Evolutionary conservation across 225 moss, liverwort and hornwort genomes (phyloP).

Genomic region (Straminergon stramineum): DNA sequence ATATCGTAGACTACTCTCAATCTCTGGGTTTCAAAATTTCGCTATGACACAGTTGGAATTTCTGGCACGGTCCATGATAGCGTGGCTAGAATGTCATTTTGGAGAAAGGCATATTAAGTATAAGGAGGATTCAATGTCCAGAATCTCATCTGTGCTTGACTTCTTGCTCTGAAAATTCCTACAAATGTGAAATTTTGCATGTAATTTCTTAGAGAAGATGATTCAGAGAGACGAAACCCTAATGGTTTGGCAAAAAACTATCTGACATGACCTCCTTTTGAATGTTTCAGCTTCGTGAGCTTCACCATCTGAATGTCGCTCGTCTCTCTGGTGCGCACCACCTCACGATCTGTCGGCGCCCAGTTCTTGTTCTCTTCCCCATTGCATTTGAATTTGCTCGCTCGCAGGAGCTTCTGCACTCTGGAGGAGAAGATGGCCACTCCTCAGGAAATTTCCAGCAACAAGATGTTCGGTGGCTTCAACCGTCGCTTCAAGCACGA

Average conservation of each 20-base stretch:
- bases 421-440: constrained; percentile 36
- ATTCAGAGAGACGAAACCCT: not conserved
- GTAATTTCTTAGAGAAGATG: not conserved
- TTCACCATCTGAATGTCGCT: constrained; percentile 24
- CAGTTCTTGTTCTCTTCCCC: not conserved
- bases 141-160: not conserved
- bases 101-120: no score
- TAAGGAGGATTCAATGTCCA: not conserved
- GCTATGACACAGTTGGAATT: not conserved
- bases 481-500: constrained; percentile 86
- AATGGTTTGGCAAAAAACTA: not conserved
- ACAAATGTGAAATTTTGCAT: not conserved
- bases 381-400: not conserved
- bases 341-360: constrained; percentile 8
- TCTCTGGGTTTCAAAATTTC: not conserved
- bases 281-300: not conserved
- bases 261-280: not conserved
- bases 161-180: not conserved
- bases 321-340: constrained; percentile 7
- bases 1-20: not conserved
- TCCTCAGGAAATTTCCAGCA: constrained; percentile 54
- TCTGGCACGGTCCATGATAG: not conserved
- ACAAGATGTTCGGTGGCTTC: constrained; percentile 79
- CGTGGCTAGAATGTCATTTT: not conserved
- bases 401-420: not conserved